A percentile compares a stretch with the other conserved stretches of the same genome.
phyloP scores from a whole-genome alignment of 2,329 filamentous ascomycete genomes.

The Cryphonectria carpinicola region DNA sequence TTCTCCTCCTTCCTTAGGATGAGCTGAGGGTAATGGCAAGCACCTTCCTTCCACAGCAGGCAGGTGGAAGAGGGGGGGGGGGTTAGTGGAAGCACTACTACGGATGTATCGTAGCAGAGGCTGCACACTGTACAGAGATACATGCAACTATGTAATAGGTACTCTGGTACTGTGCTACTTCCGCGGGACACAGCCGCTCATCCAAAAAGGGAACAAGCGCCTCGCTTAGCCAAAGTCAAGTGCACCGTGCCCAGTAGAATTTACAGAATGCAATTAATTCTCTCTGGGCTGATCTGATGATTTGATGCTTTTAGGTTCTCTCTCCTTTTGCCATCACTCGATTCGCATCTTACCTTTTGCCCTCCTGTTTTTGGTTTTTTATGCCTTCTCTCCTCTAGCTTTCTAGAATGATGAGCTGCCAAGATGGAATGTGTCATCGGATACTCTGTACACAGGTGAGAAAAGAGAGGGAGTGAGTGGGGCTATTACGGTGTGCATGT shows the following conservation, averaged over 20 bases:
- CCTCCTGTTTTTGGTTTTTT: not conserved
- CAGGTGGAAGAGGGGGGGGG: not conserved
- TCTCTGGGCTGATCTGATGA: not conserved
- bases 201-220: constrained; percentile 5
- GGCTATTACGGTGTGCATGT: not conserved
- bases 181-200: constrained; percentile 3
- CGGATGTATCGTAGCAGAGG: not conserved
- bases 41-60: constrained; percentile 6
- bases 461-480: not conserved
- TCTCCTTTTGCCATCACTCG: not conserved
- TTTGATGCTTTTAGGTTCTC: not conserved
- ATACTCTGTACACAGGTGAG: not conserved
- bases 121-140: constrained; percentile 6
- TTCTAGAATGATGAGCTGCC: not conserved
- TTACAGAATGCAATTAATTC: not conserved
- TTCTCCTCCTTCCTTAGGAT: not conserved
- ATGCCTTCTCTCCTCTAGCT: not conserved
- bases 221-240: constrained; percentile 9
- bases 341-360: not conserved
- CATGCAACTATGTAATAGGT: not conserved
- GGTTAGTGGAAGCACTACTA: not conserved
- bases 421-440: not conserved
- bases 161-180: not conserved
- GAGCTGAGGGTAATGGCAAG: not conserved
- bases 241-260: not conserved